Percentiles rank a stretch among this genome's conserved stretches.
Evolutionary conservation across 2,329 filamentous ascomycete species (phyloP).

Genomic region (Teratosphaeria gauchensis): DNA sequence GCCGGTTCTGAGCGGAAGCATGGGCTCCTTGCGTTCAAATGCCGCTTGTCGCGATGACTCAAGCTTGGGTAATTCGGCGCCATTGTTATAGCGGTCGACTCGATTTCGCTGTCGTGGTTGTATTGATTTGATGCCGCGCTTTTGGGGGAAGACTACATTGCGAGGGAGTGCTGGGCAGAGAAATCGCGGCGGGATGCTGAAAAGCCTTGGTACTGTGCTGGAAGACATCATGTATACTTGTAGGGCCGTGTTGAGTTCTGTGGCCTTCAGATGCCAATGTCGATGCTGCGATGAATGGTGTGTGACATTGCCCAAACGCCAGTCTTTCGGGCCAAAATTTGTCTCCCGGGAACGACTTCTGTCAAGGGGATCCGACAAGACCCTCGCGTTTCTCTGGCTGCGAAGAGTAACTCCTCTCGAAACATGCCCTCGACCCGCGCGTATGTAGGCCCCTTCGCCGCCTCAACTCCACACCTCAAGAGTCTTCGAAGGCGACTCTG

Average conservation of each 20-base stretch:
- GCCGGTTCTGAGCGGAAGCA: conserved; percentile 61
- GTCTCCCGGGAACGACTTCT: not conserved
- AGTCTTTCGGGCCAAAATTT: not conserved
- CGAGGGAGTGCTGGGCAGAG: conserved; percentile 24
- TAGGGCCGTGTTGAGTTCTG: not conserved
- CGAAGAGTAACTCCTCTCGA: not conserved
- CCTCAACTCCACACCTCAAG: not conserved
- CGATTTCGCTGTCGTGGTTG: conserved; percentile 44
- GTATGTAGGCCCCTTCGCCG: not conserved
- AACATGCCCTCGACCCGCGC: not conserved
- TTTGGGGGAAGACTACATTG: conserved; percentile 11
- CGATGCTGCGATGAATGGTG: not conserved
- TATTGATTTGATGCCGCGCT: conserved; percentile 46
- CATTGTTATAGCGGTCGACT: conserved; percentile 44
- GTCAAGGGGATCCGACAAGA: not conserved
- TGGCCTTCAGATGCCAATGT: not conserved
- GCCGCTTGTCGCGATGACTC: conserved; percentile 49
- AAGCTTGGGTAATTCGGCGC: conserved; percentile 42
- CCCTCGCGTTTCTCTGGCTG: too few relatives aligned
- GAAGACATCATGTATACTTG: conserved; percentile 16
- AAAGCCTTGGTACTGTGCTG: conserved; percentile 12
- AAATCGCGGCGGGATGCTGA: conserved; percentile 22
- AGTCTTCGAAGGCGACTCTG: not conserved
- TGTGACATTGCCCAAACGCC: not conserved
- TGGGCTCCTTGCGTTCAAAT: conserved; percentile 47